Conservation (phyloP, 768 basidiomycete species). For the Leucocoprinus leucothites region DNA sequence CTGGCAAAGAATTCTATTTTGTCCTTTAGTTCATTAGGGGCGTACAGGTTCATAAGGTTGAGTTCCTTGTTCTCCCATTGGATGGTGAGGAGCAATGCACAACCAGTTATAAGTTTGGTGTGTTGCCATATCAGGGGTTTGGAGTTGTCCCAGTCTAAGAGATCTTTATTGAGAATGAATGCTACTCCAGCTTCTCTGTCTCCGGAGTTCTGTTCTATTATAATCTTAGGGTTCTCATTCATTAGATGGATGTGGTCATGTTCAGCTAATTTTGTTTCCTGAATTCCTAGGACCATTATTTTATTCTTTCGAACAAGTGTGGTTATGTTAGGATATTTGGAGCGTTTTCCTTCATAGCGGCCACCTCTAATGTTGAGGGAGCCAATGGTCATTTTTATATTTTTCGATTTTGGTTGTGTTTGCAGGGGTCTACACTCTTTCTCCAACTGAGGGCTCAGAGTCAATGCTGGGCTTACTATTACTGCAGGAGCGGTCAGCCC, state of each 20-base stretch:
- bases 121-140: slow-evolving; percentile 5
- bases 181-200: slow-evolving; percentile 27
- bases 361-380: neutral
- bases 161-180: slow-evolving; percentile 28
- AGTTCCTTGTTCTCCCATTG: slow-evolving; percentile 20
- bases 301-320: neutral
- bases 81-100: slow-evolving; percentile 18
- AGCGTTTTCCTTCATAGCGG: neutral
- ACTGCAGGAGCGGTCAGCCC: neutral
- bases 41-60: slow-evolving; percentile 29
- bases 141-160: slow-evolving; percentile 14
- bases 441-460: no score
- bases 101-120: slow-evolving; percentile 17
- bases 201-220: slow-evolving; percentile 12
- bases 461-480: neutral
- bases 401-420: neutral
- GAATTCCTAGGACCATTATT: slow-evolving; percentile 3
- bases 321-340: neutral
- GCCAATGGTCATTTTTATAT: neutral
- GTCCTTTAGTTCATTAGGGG: slow-evolving; percentile 25
- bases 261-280: slow-evolving; percentile 6
- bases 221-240: neutral
- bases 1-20: slow-evolving; percentile 4
- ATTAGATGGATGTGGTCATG: neutral
- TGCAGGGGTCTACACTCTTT: neutral